Percentiles rank a stretch among this genome's conserved stretches.
phyloP scores from a whole-genome alignment of 768 basidiomycete species.

The Nidularia pulvinata region DNA sequence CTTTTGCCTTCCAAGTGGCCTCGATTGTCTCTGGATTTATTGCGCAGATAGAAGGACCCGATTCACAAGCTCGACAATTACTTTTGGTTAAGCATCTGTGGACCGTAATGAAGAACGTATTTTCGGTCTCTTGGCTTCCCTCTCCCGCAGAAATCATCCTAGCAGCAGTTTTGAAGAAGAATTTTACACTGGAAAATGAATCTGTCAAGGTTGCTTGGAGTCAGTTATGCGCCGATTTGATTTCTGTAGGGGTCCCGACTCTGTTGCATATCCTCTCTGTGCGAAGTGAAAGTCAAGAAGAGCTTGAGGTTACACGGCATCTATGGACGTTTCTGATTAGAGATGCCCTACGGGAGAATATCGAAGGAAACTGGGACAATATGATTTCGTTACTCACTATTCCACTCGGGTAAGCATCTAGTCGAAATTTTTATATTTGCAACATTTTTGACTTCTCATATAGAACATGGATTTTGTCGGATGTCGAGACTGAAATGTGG shows the following conservation, averaged over 20 bases:
- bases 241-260: slow-evolving; percentile 37
- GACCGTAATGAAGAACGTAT: slow-evolving; percentile 49
- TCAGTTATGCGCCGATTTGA: slow-evolving; percentile 43
- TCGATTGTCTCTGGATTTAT: slow-evolving; percentile 34
- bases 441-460: slow-evolving; percentile 3
- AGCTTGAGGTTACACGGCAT: slow-evolving; percentile 32
- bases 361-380: slow-evolving; percentile 32
- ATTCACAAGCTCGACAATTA: slow-evolving; percentile 34
- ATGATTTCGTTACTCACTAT: slow-evolving; percentile 41
- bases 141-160: slow-evolving; percentile 46
- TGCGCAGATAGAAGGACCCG: slow-evolving; percentile 9
- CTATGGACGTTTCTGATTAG: slow-evolving; percentile 48
- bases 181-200: slow-evolving; percentile 36
- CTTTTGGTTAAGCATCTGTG: slow-evolving; percentile 44
- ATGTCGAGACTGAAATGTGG: slow-evolving; percentile 42
- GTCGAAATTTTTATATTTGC: background rate
- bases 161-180: slow-evolving; percentile 36
- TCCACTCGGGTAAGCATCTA: slow-evolving; percentile 42
- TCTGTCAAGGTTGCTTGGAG: slow-evolving; percentile 43
- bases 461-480: slow-evolving; percentile 46
- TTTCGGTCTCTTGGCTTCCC: slow-evolving; percentile 35
- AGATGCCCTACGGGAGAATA: slow-evolving; percentile 16
- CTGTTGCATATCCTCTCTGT: slow-evolving; percentile 31
- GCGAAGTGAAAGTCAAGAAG: slow-evolving; percentile 20
- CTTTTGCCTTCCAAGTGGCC: slow-evolving; percentile 29